Percentiles rank a stretch among this genome's conserved stretches.
Evolutionary conservation across 371 early-diverging fungal species (phyloP).

Genomic region (Lichtheimia ramosa): DNA sequence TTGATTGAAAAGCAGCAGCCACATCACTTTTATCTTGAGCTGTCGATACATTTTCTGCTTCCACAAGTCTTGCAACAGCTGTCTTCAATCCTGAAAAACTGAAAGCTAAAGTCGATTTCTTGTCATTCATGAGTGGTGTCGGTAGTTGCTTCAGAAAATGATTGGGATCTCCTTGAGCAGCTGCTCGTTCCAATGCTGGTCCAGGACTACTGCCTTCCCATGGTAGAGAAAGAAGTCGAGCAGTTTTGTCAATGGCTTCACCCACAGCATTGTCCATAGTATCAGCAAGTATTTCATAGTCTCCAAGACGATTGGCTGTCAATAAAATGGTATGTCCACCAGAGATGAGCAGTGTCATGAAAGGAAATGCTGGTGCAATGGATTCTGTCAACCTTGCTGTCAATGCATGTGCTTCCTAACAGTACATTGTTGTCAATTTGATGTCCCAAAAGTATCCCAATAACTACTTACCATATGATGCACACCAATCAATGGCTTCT

Average conservation of each 20-base stretch:
- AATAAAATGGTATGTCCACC: constrained; percentile 83
- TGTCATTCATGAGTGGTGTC: constrained; percentile 64
- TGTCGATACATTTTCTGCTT: constrained; percentile 29
- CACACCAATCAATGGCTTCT: constrained; percentile 77
- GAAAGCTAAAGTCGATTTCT: constrained; percentile 59
- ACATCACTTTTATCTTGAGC: constrained; percentile 59
- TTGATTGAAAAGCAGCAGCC: constrained; percentile 75
- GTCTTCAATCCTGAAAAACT: constrained; percentile 85
- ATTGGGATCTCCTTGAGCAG: constrained; percentile 52
- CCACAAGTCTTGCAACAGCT: constrained; percentile 50
- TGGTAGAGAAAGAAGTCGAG: constrained; percentile 63
- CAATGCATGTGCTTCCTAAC: constrained; percentile 73
- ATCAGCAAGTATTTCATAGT: constrained; percentile 65
- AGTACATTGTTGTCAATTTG: neutral
- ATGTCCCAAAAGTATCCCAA: neutral
- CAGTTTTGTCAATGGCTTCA: constrained; percentile 82
- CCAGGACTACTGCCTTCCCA: constrained; percentile 84
- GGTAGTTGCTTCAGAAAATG: constrained; percentile 56
- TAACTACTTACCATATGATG: constrained; percentile 75
- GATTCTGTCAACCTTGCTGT: constrained; percentile 59
- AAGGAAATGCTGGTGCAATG: constrained; percentile 63
- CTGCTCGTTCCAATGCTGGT: constrained; percentile 72
- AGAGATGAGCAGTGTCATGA: constrained; percentile 73
- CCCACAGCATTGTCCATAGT: constrained; percentile 83
- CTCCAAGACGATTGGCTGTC: constrained; percentile 62